These are phyloP conservation scores for Tolypocladium ovalisporum DNA, from an alignment of 2,329 filamentous ascomycete genomes.

Conservation along the genomic window DNA sequence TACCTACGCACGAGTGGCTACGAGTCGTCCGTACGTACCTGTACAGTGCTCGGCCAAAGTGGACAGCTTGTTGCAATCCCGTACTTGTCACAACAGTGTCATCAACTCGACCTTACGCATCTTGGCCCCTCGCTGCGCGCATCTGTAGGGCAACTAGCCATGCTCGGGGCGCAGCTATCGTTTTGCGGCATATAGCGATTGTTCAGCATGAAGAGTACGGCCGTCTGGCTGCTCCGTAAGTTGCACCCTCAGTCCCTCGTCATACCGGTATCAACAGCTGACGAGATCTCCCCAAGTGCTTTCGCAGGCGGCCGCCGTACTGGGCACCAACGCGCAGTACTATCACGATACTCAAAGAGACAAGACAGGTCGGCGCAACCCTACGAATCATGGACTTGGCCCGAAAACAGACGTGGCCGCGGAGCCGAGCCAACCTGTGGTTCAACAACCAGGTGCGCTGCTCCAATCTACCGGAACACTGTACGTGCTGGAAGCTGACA, in stretches of 20 bases:
- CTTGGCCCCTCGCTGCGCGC: background rate
- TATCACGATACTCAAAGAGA: conserved; percentile 20
- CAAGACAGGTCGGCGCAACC: conserved; percentile 13
- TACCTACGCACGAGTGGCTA: background rate
- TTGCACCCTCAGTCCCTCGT: conserved; percentile 4
- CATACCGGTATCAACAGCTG: conserved; percentile 8
- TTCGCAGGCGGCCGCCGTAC: conserved; percentile 29
- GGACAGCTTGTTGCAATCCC: conserved; percentile 7
- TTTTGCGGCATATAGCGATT: conserved; percentile 20
- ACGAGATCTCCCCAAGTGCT: conserved; percentile 24
- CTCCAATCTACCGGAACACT: background rate
- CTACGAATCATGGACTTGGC: conserved; percentile 20
- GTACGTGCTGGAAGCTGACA: background rate
- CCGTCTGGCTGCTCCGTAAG: conserved; percentile 33
- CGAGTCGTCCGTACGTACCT: background rate
- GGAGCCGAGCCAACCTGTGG: conserved; percentile 14
- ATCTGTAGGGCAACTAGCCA: conserved; percentile 10
- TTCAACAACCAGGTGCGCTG: conserved; percentile 26
- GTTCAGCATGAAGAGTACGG: conserved; percentile 28
- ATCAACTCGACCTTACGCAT: background rate
- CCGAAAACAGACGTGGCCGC: conserved; percentile 18
- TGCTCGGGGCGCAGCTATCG: conserved; percentile 13
- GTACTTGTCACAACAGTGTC: background rate
- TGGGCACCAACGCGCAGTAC: conserved; percentile 27
- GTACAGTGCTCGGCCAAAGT: conserved; percentile 2